phyloP scores from a whole-genome alignment of 257 asterid species.

The Fraxinus americana region DNA sequence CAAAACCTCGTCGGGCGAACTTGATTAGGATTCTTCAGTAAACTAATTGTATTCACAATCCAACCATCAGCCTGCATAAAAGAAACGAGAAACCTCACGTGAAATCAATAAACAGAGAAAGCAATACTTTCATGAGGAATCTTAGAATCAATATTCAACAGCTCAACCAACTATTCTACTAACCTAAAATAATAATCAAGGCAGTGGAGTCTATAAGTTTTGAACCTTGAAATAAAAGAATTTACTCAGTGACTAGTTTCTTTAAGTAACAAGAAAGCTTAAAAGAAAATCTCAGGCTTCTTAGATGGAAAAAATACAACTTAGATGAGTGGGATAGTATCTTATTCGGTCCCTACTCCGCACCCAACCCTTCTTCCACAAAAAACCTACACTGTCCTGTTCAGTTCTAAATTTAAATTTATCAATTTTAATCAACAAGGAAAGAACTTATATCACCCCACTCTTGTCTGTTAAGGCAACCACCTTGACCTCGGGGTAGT shows the following conservation, averaged over 20 bases:
- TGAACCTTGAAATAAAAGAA: slow-evolving; percentile 9
- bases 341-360: neutral
- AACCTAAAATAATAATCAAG: no score
- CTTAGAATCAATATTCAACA: neutral
- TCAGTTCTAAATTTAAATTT: neutral
- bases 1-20: slow-evolving; percentile 90
- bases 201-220: neutral
- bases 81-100: slow-evolving; percentile 27
- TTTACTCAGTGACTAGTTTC: neutral
- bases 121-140: neutral
- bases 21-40: slow-evolving; percentile 90
- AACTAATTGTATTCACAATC: slow-evolving; percentile 86
- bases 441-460: neutral
- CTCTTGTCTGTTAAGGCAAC: neutral
- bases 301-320: slow-evolving; percentile 9
- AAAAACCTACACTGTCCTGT: no score
- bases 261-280: slow-evolving; percentile 8
- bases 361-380: neutral
- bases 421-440: neutral
- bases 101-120: slow-evolving; percentile 22
- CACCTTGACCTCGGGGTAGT: neutral
- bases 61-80: slow-evolving; percentile 89
- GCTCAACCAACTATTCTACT: slow-evolving; percentile 8
- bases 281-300: slow-evolving; percentile 16
- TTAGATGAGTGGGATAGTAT: slow-evolving; percentile 9